Percentiles rank a stretch among this genome's conserved stretches.
phyloP scores from a whole-genome alignment of 2,329 filamentous ascomycete species.

The Paraphoma chrysanthemicola region DNA sequence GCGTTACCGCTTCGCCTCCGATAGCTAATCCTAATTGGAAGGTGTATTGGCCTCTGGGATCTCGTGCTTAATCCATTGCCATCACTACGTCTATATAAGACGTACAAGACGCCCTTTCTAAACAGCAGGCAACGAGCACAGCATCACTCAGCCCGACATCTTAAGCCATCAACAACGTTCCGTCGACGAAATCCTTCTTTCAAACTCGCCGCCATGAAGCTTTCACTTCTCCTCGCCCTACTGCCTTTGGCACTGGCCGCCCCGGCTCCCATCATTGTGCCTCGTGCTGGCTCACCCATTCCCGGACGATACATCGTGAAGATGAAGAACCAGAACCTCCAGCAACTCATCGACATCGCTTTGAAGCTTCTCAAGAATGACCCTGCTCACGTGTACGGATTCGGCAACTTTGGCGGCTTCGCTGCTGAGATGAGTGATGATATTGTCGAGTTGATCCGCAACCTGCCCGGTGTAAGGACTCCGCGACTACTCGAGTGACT shows the following conservation, averaged over 20 bases:
- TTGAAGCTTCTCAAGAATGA: conserved; percentile 33
- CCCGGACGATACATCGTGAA: conserved; percentile 56
- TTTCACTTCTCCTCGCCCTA: conserved; percentile 46
- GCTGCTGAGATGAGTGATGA: conserved; percentile 43
- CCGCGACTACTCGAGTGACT: neutral
- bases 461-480: conserved; percentile 36
- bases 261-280: conserved; percentile 49
- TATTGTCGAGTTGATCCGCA: conserved; percentile 36
- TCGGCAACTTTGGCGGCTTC: conserved; percentile 50
- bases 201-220: conserved; percentile 47
- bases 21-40: conserved; percentile 39
- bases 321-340: conserved; percentile 48
- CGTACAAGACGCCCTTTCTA: conserved; percentile 12
- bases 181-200: conserved; percentile 18
- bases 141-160: conserved; percentile 28
- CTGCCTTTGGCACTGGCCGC: conserved; percentile 46
- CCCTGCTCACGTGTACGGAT: conserved; percentile 45
- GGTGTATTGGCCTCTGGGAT: conserved; percentile 29
- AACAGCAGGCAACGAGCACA: conserved; percentile 36
- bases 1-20: conserved; percentile 17
- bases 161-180: conserved; percentile 16
- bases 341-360: conserved; percentile 34
- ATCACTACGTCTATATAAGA: conserved; percentile 39
- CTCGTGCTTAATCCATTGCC: conserved; percentile 9
- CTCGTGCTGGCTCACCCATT: conserved; percentile 46